Base-by-base conservation (phyloP, 768 basidiomycete species). In the Cyclocybe cylindracea region DNA sequence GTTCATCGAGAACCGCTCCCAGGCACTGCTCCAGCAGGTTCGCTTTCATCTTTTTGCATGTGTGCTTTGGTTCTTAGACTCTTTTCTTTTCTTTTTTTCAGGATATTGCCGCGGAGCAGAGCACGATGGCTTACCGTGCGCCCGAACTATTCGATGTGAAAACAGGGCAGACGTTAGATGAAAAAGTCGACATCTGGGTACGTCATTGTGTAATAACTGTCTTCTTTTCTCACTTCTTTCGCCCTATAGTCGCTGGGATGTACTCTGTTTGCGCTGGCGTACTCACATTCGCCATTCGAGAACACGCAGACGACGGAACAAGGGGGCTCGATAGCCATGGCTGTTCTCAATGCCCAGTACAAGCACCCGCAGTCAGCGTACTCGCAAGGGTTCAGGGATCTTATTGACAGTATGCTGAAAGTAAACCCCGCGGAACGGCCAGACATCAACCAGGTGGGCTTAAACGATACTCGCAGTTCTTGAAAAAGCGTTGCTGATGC, bases 81-180 rank as follows among this genome's bases (percentile, higher is more conserved):
- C 39, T 19, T 8, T n/a, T 40, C 24, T 24, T 24, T 24, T 5
- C 24, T 3, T 16, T 16, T 31, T 24, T 53, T 14, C 52, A 91
- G 83, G 97, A 99, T 66, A 85, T 96, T 56, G 97, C 97, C 2
- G 94, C 93, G 13, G 97, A 99, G 69, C 95, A 96, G 68, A 96
- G 94, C 58, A 94, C 94, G 10, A 98, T 99, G 97, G 91, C 97
- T 0, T 99, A 96, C 62, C 86, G 97, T 14, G 95, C 97, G 2
- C 97, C 97, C 0, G 97, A 99, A 64, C 76, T 99, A 16, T 99
- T 98, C 65, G 97, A 99, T 61, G 95, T 97, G 50, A 96, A 96
- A 67, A 98, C 94, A 4, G 92, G 91, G 18, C 74, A 80, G 37
- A 83, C 76, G 1, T 71, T 98, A 7, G 92, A 97, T 60, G 96